phyloP scores from a whole-genome alignment of 306 rosid genomes.

The Albizia julibrissin region DNA sequence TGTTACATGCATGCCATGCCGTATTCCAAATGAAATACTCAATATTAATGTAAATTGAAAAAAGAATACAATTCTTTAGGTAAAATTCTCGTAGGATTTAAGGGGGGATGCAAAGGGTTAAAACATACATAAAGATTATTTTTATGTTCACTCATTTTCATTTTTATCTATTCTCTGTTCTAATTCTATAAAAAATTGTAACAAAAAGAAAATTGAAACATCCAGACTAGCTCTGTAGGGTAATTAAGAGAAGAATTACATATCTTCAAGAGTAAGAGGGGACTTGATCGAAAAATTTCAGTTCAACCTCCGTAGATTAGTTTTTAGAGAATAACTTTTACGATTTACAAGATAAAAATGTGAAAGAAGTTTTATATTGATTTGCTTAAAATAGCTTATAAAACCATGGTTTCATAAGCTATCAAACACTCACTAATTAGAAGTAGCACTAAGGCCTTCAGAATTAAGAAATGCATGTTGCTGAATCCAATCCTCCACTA shows the following conservation, averaged over 20 bases:
- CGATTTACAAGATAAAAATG: no score
- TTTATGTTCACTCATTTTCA: background rate
- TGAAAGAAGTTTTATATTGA: no score
- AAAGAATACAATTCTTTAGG: background rate
- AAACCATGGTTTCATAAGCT: no score
- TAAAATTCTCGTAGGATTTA: background rate
- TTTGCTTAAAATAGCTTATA: no score
- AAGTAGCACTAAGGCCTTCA: background rate
- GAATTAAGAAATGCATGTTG: constrained; percentile 8
- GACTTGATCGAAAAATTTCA: background rate
- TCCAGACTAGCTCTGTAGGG: background rate
- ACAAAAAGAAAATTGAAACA: background rate
- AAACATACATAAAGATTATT: no score
- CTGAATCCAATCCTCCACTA: constrained; percentile 16
- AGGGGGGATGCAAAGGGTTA: background rate
- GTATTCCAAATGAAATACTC: background rate
- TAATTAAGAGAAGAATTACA: no score
- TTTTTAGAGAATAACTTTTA: no score
- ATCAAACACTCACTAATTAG: no score
- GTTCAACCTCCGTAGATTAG: background rate
- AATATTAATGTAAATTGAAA: background rate
- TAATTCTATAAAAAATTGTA: background rate
- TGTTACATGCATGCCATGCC: background rate
- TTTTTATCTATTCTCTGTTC: background rate
- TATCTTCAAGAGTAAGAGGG: background rate